Conservation (phyloP, 768 basidiomycete genomes). For the Austroboletus eburneus region DNA sequence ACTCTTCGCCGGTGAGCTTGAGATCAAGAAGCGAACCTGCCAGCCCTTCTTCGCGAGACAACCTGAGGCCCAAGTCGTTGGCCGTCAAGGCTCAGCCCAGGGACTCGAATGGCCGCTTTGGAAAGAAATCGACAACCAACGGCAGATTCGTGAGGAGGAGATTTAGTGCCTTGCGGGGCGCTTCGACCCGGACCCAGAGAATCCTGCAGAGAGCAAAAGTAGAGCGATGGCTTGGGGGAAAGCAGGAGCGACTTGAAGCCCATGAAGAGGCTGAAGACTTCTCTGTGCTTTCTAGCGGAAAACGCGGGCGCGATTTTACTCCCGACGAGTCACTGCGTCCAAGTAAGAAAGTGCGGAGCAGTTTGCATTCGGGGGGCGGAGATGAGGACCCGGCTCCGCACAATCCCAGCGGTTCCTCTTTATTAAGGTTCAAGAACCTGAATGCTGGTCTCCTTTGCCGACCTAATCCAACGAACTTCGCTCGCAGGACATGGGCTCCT, state of each 20-base stretch:
- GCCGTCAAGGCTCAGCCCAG: constrained; percentile 54
- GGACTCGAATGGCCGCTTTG: constrained; percentile 62
- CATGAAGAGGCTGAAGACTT: constrained; percentile 10
- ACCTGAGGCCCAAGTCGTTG: constrained; percentile 39
- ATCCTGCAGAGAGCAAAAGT: constrained; percentile 41
- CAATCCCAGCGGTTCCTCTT: constrained; percentile 22
- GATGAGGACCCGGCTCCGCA: constrained; percentile 29
- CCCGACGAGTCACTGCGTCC: constrained; percentile 25
- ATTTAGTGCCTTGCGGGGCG: constrained; percentile 17
- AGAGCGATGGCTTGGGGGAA: constrained; percentile 34
- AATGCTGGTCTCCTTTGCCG: constrained; percentile 49
- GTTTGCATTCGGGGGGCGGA: constrained; percentile 16
- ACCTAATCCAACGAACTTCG: constrained; percentile 60
- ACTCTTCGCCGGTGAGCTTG: constrained; percentile 17
- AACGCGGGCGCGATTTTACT: constrained; percentile 19
- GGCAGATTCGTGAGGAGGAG: constrained; percentile 41
- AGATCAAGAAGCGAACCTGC: constrained; percentile 20
- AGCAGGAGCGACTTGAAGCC: constrained; percentile 16
- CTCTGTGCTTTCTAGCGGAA: constrained; percentile 15
- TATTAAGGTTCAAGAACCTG: constrained; percentile 29
- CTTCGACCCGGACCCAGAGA: constrained; percentile 37
- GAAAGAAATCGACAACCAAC: constrained; percentile 52
- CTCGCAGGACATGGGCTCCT: constrained; percentile 53
- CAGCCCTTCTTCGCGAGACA: constrained; percentile 22
- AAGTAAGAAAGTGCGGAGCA: constrained; percentile 25